A percentile compares a stretch with the other conserved stretches of the same genome.
phyloP scores from a whole-genome alignment of 1,284 basidiomycete species.

The Neolentinus lepideus region DNA sequence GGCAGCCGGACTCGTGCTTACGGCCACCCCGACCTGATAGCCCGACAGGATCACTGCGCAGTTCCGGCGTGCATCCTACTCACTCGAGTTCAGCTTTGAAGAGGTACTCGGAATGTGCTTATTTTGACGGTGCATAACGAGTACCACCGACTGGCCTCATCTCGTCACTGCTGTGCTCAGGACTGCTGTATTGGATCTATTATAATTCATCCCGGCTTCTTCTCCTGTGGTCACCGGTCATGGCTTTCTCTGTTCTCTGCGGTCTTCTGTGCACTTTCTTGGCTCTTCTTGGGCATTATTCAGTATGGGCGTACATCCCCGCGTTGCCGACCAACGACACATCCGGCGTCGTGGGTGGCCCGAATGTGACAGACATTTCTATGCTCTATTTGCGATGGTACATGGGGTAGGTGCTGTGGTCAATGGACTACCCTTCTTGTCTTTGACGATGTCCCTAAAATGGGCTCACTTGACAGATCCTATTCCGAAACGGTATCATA shows the following conservation, averaged over 20 bases:
- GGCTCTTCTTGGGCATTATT: constrained; percentile 1
- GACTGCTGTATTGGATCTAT: too few relatives aligned
- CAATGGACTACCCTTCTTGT: neutral
- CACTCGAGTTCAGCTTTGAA: too few relatives aligned
- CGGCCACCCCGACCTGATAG: too few relatives aligned
- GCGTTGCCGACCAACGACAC: constrained; percentile 68
- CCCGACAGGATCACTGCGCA: too few relatives aligned
- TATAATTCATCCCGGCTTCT: too few relatives aligned
- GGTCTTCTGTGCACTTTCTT: neutral
- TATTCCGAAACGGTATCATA: constrained; percentile 51
- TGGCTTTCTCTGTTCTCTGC: neutral
- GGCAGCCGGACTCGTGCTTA: too few relatives aligned
- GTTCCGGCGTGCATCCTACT: too few relatives aligned
- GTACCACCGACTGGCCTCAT: too few relatives aligned
- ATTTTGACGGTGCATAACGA: too few relatives aligned
- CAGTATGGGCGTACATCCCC: constrained; percentile 50
- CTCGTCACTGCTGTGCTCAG: too few relatives aligned
- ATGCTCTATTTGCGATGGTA: constrained; percentile 60
- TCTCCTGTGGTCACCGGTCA: neutral
- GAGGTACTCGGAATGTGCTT: too few relatives aligned
- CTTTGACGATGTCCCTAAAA: neutral
- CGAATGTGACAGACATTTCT: constrained; percentile 51
- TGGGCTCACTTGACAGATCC: constrained; percentile 24
- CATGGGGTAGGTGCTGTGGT: constrained; percentile 31
- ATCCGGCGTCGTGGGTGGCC: constrained; percentile 34